Evolutionary conservation across 345 rosid genomes (phyloP).

Genomic region (Trapa incisa): DNA sequence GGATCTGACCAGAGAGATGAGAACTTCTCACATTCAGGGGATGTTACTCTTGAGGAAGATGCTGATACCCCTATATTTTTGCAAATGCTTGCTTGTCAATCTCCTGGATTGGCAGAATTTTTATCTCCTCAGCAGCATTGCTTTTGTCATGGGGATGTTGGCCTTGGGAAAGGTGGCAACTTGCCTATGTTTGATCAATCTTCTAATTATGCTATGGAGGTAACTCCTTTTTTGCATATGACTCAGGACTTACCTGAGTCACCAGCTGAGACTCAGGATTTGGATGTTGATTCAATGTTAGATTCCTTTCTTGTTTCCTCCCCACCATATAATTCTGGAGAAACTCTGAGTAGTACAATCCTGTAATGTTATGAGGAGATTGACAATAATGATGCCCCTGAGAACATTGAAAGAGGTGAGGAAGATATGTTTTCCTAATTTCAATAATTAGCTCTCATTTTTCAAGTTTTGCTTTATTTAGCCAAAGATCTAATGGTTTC

Average conservation of each 20-base stretch:
- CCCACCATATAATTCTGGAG: not conserved
- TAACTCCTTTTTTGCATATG: no score
- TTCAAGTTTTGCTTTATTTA: no score
- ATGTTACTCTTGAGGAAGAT: conserved; percentile 1
- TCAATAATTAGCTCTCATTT: no score
- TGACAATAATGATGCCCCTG: no score
- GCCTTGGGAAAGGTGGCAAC: not conserved
- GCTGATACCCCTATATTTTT: not conserved
- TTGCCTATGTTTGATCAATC: not conserved
- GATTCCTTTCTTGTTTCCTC: not conserved
- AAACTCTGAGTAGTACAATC: no score
- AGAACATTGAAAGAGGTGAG: no score
- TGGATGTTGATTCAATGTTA: not conserved
- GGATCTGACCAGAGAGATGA: not conserved
- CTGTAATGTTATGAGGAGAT: no score
- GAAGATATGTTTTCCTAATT: no score
- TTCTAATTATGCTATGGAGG: no score
- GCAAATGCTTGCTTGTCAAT: not conserved
- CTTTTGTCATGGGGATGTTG: not conserved
- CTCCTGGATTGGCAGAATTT: not conserved
- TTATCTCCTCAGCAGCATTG: not conserved
- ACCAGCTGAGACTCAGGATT: not conserved
- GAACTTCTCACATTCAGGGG: not conserved
- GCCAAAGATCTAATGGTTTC: not conserved
- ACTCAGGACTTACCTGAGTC: not conserved